A percentile compares a stretch with the other conserved stretches of the same genome.
phyloP scores from a whole-genome alignment of 1,284 basidiomycete species.

The Pholiota adiposa region DNA sequence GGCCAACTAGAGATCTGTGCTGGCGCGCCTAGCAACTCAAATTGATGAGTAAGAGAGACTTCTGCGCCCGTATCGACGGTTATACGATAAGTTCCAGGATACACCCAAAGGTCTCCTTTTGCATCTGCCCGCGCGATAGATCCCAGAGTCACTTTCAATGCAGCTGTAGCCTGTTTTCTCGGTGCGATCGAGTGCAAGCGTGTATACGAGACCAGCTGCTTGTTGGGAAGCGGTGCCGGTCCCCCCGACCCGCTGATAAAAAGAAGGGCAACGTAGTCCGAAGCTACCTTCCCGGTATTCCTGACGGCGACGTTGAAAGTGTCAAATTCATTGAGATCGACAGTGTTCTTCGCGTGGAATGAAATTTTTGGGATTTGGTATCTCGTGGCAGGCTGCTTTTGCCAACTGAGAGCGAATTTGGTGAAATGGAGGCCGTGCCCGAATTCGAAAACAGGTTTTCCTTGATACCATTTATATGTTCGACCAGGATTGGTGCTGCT shows the following conservation, averaged over 20 bases:
- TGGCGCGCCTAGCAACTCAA: conserved; percentile 45
- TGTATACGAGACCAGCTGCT: conserved; percentile 53
- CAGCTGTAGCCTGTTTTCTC: conserved; percentile 39
- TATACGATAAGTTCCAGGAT: conserved; percentile 50
- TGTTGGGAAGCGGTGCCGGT: conserved; percentile 54
- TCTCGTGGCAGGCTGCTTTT: conserved; percentile 30
- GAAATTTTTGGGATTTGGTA: conserved; percentile 50
- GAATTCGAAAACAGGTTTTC: conserved; percentile 52
- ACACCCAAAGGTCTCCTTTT: conserved; percentile 50
- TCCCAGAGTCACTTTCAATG: conserved; percentile 50
- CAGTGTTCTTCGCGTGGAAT: conserved; percentile 28
- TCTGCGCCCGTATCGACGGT: conserved; percentile 44
- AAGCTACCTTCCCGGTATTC: conserved; percentile 53
- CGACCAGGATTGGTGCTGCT: conserved; percentile 52
- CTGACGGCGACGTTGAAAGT: conserved; percentile 50
- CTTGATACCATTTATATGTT: conserved; percentile 62
- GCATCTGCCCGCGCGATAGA: conserved; percentile 53
- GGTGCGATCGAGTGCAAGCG: conserved; percentile 47
- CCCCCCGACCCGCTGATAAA: conserved; percentile 53
- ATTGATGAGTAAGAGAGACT: conserved; percentile 37
- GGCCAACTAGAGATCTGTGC: conserved; percentile 46
- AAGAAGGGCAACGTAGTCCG: conserved; percentile 60
- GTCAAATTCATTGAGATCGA: conserved; percentile 51
- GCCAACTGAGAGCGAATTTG: conserved; percentile 48
- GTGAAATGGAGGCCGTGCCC: conserved; percentile 59